Conservation (phyloP, 768 basidiomycete genomes). For the Russula abietina region DNA sequence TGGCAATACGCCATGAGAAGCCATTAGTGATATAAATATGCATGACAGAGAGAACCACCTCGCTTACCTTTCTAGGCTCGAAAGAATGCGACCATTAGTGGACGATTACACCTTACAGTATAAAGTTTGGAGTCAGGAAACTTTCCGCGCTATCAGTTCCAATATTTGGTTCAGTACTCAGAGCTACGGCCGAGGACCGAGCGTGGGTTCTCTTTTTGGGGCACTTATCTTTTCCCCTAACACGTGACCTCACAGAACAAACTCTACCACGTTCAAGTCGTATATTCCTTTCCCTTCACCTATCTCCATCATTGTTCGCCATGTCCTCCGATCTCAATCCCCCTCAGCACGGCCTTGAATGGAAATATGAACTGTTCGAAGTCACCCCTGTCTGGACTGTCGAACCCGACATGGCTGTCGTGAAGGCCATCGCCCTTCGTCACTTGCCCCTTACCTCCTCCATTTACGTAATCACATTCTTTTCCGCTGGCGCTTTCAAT, state of each 20-base stretch:
- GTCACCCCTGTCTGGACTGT: not conserved
- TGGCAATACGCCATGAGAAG: too few species aligned
- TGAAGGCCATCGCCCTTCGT: not conserved
- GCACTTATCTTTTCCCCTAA: not conserved
- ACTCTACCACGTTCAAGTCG: too few species aligned
- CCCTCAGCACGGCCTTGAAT: not conserved
- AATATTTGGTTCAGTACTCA: too few species aligned
- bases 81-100: too few species aligned
- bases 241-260: not conserved
- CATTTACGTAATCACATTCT: not conserved
- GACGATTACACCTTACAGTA: too few species aligned
- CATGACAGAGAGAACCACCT: too few species aligned
- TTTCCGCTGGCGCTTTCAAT: not conserved
- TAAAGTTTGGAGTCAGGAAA: too few species aligned
- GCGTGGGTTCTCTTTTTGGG: too few species aligned
- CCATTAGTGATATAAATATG: too few species aligned
- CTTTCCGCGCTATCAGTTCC: too few species aligned
- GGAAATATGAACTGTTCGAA: not conserved
- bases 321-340: not conserved
- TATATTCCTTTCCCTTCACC: not conserved
- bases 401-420: slow-evolving; percentile 1
- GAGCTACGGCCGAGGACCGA: too few species aligned
- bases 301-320: not conserved
- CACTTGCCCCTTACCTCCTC: not conserved
- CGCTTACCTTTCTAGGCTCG: too few species aligned